Percentiles rank a stretch among this genome's conserved stretches.
Conservation (phyloP, 1,284 basidiomycete species). For the Wallemia hederae region DNA sequence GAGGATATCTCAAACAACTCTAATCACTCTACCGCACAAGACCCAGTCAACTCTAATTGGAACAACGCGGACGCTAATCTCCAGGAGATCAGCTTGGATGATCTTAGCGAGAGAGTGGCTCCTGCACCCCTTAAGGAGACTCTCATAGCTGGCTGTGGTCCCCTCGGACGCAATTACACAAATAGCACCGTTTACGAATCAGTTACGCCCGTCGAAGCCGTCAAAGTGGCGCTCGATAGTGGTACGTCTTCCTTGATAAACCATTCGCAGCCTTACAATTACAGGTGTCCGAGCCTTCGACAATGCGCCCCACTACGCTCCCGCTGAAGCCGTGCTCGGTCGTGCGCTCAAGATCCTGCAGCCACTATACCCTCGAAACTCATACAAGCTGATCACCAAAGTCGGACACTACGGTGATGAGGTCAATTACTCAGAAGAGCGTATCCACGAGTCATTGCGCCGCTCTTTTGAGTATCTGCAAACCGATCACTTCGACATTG, state of each 20-base stretch:
- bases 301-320: background rate
- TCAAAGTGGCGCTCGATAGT: background rate
- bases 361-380: background rate
- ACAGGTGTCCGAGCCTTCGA: background rate
- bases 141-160: background rate
- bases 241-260: background rate
- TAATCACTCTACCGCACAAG: too few relatives aligned
- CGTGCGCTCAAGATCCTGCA: background rate
- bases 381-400: background rate
- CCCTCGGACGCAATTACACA: background rate
- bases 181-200: background rate
- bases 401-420: background rate
- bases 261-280: background rate
- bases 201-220: background rate
- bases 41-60: background rate
- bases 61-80: background rate
- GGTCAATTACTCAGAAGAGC: background rate
- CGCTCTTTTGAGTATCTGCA: background rate
- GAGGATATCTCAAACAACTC: too few relatives aligned
- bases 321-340: background rate
- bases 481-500: background rate
- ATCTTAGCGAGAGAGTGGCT: background rate
- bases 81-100: background rate
- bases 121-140: background rate
- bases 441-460: background rate